phyloP scores from a whole-genome alignment of 768 basidiomycete genomes.

The Suillus luteus region DNA sequence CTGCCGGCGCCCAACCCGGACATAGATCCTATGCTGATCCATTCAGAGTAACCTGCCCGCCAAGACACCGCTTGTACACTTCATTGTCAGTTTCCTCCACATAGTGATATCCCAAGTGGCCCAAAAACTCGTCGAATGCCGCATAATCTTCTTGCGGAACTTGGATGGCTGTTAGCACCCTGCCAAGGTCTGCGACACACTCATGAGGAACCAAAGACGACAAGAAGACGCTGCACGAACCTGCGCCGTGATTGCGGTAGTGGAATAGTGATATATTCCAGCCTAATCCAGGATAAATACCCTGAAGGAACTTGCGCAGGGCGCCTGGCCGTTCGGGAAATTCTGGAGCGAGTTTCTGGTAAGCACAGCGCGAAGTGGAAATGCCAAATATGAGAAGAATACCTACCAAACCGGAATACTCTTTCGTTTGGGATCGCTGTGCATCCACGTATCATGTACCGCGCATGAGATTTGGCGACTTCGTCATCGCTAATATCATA shows the following conservation, averaged over 20 bases:
- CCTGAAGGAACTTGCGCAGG: conserved; percentile 84
- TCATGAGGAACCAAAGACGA: conserved; percentile 6
- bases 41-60: conserved; percentile 18
- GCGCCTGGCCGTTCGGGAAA: conserved; percentile 96
- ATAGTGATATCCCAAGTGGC: conserved; percentile 80
- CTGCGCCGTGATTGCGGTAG: conserved; percentile 96
- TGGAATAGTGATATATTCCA: conserved; percentile 99
- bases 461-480: conserved; percentile 89
- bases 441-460: conserved; percentile 94
- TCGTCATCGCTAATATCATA: conserved; percentile 94
- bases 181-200: conserved; percentile 74
- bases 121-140: conserved; percentile 74
- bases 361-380: conserved; percentile 6
- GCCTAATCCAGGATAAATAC: conserved; percentile 60
- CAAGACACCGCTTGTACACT: conserved; percentile 76
- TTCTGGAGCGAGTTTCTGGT: conserved; percentile 48
- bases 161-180: conserved; percentile 91
- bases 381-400: conserved; percentile 15
- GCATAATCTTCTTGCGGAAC: conserved; percentile 70
- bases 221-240: conserved; percentile 45
- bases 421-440: conserved; percentile 80
- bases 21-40: neutral
- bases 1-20: neutral
- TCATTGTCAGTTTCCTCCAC: conserved; percentile 93
- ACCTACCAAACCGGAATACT: conserved; percentile 88